phyloP scores from a whole-genome alignment of 1,139 yeast genomes.

The Candida glucosophila region DNA sequence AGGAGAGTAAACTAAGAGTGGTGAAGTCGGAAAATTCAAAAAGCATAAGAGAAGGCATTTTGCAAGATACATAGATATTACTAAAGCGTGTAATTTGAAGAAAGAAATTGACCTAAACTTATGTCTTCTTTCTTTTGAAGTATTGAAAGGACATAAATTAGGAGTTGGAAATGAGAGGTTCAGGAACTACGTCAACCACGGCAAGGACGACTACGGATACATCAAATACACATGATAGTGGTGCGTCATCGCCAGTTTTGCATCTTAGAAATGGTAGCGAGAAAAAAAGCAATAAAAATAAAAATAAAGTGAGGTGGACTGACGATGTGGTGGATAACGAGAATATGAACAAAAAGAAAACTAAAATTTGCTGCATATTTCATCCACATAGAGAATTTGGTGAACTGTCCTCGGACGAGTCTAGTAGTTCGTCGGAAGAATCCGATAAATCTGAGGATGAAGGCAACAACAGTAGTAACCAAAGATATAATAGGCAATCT shows the following conservation, averaged over 20 bases:
- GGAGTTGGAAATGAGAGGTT: not conserved
- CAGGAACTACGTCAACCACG: conserved; percentile 1
- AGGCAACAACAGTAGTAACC: conserved; percentile 5
- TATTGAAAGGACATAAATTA: no score
- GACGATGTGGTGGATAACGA: conserved; percentile 88
- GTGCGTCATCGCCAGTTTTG: conserved; percentile 3
- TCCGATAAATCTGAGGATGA: conserved; percentile 7
- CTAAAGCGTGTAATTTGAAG: no score
- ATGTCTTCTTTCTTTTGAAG: no score
- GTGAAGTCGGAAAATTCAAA: no score
- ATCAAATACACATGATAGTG: conserved; percentile 1
- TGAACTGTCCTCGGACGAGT: conserved; percentile 32
- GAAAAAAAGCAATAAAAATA: conserved; percentile 11
- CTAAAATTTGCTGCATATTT: conserved; percentile 92
- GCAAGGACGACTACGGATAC: conserved; percentile 2
- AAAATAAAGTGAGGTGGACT: conserved; percentile 67
- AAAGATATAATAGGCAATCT: conserved; percentile 9
- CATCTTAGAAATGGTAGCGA: conserved; percentile 1
- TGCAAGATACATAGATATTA: no score
- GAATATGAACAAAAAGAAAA: conserved; percentile 74
- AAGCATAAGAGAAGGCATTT: no score
- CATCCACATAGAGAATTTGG: conserved; percentile 76
- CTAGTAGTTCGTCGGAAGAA: conserved; percentile 28
- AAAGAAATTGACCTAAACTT: no score
- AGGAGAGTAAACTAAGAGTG: no score